Conservation (phyloP, 2,329 filamentous ascomycete genomes). For the Colletotrichum navitas region DNA sequence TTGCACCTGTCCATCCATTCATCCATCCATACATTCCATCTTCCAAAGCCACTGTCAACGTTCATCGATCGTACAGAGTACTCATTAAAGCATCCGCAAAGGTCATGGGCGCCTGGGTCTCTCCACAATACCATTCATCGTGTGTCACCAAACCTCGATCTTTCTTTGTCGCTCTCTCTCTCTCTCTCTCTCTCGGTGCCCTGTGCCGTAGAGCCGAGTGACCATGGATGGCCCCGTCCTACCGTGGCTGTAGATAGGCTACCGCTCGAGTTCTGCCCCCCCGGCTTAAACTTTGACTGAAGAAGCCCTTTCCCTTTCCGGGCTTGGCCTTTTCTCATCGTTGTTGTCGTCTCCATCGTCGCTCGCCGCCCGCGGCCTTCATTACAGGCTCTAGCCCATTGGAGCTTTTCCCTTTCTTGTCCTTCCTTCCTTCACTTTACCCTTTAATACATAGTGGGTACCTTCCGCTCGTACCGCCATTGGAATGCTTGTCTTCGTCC, state of each 20-base stretch:
- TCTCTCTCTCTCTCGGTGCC: neutral
- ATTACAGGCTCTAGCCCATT: neutral
- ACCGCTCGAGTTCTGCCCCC: constrained; percentile 7
- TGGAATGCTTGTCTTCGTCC: constrained; percentile 10
- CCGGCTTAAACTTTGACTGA: neutral
- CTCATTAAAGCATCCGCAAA: neutral
- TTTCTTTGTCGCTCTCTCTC: too few species aligned
- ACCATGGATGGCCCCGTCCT: neutral
- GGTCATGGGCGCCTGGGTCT: too few species aligned
- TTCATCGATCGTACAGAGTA: too few species aligned
- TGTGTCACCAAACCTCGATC: neutral
- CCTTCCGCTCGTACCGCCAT: neutral
- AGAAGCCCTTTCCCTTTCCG: constrained; percentile 18
- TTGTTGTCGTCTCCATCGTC: neutral
- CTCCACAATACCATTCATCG: neutral
- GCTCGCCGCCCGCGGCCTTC: neutral
- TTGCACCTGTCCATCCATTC: neutral
- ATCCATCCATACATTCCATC: neutral
- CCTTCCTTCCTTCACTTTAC: neutral
- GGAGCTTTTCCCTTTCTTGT: neutral
- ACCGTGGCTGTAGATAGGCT: constrained; percentile 1
- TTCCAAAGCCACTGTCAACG: too few species aligned
- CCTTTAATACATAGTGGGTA: too few species aligned
- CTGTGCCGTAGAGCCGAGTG: neutral
- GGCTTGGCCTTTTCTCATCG: constrained; percentile 14